Conservation (phyloP, 2,329 filamentous ascomycete genomes). For the Fusarium dimerum region DNA sequence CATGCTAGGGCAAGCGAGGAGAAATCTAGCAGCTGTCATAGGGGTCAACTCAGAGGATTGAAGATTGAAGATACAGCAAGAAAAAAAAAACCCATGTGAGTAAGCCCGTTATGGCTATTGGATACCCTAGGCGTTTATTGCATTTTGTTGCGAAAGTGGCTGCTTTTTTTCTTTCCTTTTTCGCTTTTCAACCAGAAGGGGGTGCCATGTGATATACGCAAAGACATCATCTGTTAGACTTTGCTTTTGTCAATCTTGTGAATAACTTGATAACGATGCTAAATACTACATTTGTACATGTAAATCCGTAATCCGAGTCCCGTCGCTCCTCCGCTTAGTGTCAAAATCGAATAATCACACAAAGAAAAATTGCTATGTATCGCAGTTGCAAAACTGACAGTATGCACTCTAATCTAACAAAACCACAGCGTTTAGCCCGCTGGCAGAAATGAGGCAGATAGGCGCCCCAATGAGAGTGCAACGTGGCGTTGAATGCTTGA, state of each 20-base stretch:
- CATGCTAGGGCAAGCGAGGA: conserved; percentile 67
- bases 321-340: conserved; percentile 19
- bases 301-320: conserved; percentile 24
- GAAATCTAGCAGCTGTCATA: conserved; percentile 78
- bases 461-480: neutral
- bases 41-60: conserved; percentile 48
- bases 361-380: conserved; percentile 19
- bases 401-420: conserved; percentile 13
- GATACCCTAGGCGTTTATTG: conserved; percentile 26
- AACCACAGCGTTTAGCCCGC: neutral
- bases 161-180: conserved; percentile 4
- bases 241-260: conserved; percentile 10
- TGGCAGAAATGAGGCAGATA: neutral
- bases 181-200: neutral
- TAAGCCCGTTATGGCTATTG: conserved; percentile 24
- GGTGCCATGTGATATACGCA: neutral
- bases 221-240: conserved; percentile 1
- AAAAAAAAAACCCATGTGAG: conserved; percentile 13
- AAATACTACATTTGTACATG: conserved; percentile 29
- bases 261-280: conserved; percentile 20
- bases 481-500: neutral
- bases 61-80: conserved; percentile 13
- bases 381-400: conserved; percentile 1
- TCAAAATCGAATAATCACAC: conserved; percentile 14
- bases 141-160: conserved; percentile 14